Conservation (phyloP, 23 red algal species). For the Pyropia haitanensis region DNA sequence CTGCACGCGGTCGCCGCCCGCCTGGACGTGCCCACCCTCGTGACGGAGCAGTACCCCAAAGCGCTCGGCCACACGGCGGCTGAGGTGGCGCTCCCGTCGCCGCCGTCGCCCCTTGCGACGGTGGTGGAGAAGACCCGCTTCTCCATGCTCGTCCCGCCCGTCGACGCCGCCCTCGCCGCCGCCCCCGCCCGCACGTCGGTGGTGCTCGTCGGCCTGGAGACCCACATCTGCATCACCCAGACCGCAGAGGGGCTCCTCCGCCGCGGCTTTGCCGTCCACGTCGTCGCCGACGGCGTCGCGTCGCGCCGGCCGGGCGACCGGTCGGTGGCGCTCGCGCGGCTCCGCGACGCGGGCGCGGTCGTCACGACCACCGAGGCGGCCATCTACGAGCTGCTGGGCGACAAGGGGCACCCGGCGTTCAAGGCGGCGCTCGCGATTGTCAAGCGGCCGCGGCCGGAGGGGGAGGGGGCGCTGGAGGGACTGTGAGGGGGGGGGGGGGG, state of each 20-base stretch:
- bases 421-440: constrained; percentile 3
- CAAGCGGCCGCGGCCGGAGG: constrained; percentile 7
- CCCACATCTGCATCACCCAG: neutral
- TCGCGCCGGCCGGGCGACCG: constrained; percentile 5
- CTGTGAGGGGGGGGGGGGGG: too few species aligned
- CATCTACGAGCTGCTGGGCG: neutral
- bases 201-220: too few species aligned
- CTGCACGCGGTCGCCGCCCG: neutral
- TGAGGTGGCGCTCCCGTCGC: neutral
- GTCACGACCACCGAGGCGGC: too few species aligned
- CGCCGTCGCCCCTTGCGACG: neutral
- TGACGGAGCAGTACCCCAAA: constrained; percentile 11
- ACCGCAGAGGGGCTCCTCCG: constrained; percentile 4
- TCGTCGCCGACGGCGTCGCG: constrained; percentile 8
- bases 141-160: constrained; percentile 1
- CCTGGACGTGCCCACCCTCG: constrained; percentile 4
- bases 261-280: constrained; percentile 5
- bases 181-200: too few species aligned
- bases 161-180: too few species aligned
- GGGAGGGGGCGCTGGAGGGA: neutral
- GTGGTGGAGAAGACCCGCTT: constrained; percentile 13
- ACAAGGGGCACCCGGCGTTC: constrained; percentile 13
- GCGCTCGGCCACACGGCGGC: constrained; percentile 7
- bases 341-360: constrained; percentile 7
- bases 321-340: constrained; percentile 1